phyloP scores from a whole-genome alignment of 257 asterid genomes.

The Solanum ossicruentum region DNA sequence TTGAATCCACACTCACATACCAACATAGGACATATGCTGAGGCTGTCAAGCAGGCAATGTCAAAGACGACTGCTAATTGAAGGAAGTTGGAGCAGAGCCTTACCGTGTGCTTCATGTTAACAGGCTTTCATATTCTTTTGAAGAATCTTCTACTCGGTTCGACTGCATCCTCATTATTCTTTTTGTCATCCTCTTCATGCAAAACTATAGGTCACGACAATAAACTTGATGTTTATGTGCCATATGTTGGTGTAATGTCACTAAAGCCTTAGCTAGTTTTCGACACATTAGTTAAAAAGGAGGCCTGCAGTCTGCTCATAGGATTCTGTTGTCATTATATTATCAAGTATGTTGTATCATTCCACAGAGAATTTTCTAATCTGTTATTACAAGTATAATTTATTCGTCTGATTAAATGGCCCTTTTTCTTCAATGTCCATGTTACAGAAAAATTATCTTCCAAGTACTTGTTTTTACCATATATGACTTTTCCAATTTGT shows the following conservation, averaged over 20 bases:
- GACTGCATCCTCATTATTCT: background rate
- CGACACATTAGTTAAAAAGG: background rate
- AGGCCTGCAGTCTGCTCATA: background rate
- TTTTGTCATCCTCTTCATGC: background rate
- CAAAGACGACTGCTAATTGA: constrained; percentile 39
- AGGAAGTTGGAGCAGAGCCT: background rate
- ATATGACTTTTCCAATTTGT: background rate
- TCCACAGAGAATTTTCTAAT: background rate
- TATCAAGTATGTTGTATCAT: background rate
- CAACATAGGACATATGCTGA: constrained; percentile 73
- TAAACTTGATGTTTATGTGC: background rate
- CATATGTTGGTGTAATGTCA: background rate
- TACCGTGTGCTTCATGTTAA: background rate
- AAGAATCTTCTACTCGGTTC: background rate
- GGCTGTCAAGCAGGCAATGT: constrained; percentile 57
- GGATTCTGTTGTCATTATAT: background rate
- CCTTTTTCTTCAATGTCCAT: background rate
- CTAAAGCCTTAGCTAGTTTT: background rate
- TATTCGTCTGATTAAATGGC: background rate
- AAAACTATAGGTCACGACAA: background rate
- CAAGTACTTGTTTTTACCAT: background rate
- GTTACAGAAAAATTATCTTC: background rate
- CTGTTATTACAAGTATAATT: background rate
- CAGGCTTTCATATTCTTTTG: background rate
- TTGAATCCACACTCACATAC: constrained; percentile 68